A percentile compares a stretch with the other conserved stretches of the same genome.
phyloP scores from a whole-genome alignment of 179 eudicot genomes.

The Vitellaria paradoxa region DNA sequence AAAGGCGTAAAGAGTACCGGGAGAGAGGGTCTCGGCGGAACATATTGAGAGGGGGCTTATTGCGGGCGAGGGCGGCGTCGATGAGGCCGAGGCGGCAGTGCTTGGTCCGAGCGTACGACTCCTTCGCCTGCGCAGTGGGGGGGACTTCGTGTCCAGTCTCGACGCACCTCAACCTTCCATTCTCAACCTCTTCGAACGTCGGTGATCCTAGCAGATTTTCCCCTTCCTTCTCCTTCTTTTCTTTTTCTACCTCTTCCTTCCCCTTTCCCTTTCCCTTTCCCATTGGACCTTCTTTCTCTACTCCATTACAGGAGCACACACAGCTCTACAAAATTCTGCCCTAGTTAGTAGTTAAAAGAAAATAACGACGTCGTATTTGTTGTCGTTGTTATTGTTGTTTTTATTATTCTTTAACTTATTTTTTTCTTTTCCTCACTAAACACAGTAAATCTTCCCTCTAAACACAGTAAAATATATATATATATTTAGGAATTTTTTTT shows the following conservation, averaged over 20 bases:
- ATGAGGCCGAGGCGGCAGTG: slow-evolving; percentile 88
- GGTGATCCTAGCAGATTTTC: slow-evolving; percentile 60
- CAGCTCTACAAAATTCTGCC: too few relatives aligned
- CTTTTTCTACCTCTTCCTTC: slow-evolving; percentile 13
- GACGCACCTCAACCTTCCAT: slow-evolving; percentile 74
- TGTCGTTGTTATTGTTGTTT: too few relatives aligned
- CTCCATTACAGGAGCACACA: too few relatives aligned
- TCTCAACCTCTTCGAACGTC: slow-evolving; percentile 58
- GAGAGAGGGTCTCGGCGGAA: slow-evolving; percentile 62
- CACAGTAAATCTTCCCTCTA: too few relatives aligned
- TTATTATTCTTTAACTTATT: too few relatives aligned
- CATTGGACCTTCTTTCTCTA: not conserved
- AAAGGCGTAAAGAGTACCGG: slow-evolving; percentile 30
- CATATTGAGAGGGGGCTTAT: slow-evolving; percentile 81
- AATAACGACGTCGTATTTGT: too few relatives aligned
- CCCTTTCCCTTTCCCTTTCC: slow-evolving; percentile 22
- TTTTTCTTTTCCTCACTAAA: too few relatives aligned
- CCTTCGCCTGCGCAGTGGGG: slow-evolving; percentile 36
- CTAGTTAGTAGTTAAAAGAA: too few relatives aligned
- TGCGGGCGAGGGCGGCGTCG: slow-evolving; percentile 53
- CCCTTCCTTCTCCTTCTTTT: slow-evolving; percentile 48
- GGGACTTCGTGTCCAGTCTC: slow-evolving; percentile 88
- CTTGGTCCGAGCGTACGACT: slow-evolving; percentile 56
- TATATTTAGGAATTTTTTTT: too few relatives aligned
- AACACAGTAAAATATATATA: too few relatives aligned